Evolutionary conservation across 306 rosid genomes (phyloP), one percentile per base, ranked within the genome.

Genomic region (Ammopiptanthus mongolicus): DNA sequence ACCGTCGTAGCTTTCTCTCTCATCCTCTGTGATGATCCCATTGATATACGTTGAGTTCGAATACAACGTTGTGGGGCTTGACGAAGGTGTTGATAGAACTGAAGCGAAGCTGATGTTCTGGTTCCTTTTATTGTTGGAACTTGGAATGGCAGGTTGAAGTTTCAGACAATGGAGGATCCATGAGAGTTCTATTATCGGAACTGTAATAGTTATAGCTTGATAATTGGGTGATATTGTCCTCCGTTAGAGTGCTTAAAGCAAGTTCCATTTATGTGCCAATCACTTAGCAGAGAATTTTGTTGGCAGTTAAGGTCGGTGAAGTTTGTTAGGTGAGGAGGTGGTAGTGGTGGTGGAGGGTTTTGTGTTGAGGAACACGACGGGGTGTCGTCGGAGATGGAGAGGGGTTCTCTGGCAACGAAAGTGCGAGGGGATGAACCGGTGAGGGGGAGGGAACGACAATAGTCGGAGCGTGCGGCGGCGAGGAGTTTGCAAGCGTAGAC

Each of bases 1-100:
- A 75, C 97, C 92, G 8, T 88, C 86, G 55, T 91, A 88, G 87
- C 97, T 92, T 51, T 92, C 96, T 53, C 87, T 86, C 71, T 96
- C 99, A 42, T 92, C 99, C 74, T 95, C 97, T 0, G 88, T 81
- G 50, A 67, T 71, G 83, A 78, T 51, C 74, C 89, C 80, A 9
- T 78, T 80, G 60, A 88, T 53, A 46, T 75, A 62, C 0, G 92
- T 84, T 1, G 97, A 95, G 58, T 80, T 91, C 0, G 98, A 95
- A 51, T 94, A 91, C 80, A 90, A 65, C 10, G 84, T 88, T 3
- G 89, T 82, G 25, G 91, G 90, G 63, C 95, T 93, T 10, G 97
- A 87, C 1, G 91, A 87, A n/a, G 98, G 93, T 1, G 99, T 87
- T 2, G 97, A 90, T n/a, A 88, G 75, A 51, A 86, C 86, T 3